A percentile compares a stretch with the other conserved stretches of the same genome.
phyloP scores from a whole-genome alignment of 257 asterid species.

The Penstemon davidsonii region DNA sequence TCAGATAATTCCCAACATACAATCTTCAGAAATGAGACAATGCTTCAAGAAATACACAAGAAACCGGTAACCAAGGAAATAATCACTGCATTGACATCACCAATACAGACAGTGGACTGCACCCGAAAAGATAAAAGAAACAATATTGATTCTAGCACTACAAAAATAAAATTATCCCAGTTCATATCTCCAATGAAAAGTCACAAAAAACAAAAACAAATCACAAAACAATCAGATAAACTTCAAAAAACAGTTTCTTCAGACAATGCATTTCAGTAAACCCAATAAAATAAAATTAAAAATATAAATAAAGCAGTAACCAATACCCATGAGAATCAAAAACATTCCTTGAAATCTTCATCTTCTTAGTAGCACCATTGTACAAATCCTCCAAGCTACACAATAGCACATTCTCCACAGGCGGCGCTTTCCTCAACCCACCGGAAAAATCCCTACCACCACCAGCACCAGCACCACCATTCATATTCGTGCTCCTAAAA shows the following conservation, averaged over 20 bases:
- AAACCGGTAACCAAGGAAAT: too few species aligned
- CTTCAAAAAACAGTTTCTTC: neutral
- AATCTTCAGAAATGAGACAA: neutral
- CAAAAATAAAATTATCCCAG: too few species aligned
- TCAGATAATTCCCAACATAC: neutral
- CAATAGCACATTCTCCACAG: conserved; percentile 69
- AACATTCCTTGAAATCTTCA: conserved; percentile 83
- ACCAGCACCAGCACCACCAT: conserved; percentile 38
- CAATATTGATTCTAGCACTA: too few species aligned
- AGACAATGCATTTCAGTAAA: neutral
- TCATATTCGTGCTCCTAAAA: neutral
- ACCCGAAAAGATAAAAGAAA: too few species aligned
- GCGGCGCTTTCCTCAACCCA: conserved; percentile 59
- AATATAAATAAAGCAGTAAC: neutral
- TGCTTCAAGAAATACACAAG: neutral
- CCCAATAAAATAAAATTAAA: conserved; percentile 14
- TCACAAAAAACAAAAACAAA: neutral
- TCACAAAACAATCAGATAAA: conserved; percentile 14
- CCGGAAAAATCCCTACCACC: conserved; percentile 40
- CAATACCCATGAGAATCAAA: conserved; percentile 71
- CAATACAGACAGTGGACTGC: too few species aligned
- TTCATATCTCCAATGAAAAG: too few species aligned
- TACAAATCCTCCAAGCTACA: conserved; percentile 93
- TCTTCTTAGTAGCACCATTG: conserved; percentile 75
- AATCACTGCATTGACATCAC: too few species aligned